Percentiles rank a stretch among this genome's conserved stretches.
phyloP scores from a whole-genome alignment of 83 land plant species.

The Thuja plicata region DNA sequence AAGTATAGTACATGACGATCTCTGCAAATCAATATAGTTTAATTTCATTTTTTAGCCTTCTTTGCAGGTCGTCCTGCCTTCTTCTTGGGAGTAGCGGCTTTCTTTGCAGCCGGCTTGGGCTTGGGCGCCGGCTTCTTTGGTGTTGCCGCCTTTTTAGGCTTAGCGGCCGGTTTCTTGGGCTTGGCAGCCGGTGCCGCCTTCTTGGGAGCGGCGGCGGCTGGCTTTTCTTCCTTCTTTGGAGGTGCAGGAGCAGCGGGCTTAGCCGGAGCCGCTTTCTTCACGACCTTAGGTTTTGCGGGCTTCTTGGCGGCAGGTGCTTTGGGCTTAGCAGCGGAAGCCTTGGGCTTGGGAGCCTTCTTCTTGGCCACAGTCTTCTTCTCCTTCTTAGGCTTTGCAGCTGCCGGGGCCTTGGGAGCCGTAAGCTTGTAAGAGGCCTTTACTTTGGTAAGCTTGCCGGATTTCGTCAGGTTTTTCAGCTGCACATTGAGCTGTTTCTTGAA shows the following conservation, averaged over 20 bases:
- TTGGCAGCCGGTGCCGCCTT: conserved; percentile 1
- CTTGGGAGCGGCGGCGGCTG: background rate
- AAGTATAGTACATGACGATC: background rate
- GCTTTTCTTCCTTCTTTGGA: background rate
- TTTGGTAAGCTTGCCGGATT: conserved; percentile 60
- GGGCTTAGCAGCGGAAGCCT: background rate
- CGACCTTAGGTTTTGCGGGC: background rate
- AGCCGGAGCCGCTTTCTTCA: background rate
- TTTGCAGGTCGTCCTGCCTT: background rate
- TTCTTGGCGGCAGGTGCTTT: background rate
- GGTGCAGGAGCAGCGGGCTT: background rate
- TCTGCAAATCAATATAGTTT: background rate
- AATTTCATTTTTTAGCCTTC: conserved; percentile 7
- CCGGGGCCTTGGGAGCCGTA: background rate
- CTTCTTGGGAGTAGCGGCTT: background rate
- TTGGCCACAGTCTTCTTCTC: background rate
- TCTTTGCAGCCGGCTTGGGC: conserved; percentile 3
- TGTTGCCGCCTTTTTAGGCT: background rate
- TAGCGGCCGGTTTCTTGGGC: background rate
- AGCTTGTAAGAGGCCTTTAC: conserved; percentile 85
- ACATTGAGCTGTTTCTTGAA: conserved; percentile 64
- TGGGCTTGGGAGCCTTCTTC: conserved; percentile 1
- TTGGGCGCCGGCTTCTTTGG: background rate
- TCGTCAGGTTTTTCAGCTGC: conserved; percentile 65
- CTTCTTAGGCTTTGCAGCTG: background rate